Evolutionary conservation across 2,329 filamentous ascomycete species (phyloP).

Genomic region (Cercospora nicotianae): DNA sequence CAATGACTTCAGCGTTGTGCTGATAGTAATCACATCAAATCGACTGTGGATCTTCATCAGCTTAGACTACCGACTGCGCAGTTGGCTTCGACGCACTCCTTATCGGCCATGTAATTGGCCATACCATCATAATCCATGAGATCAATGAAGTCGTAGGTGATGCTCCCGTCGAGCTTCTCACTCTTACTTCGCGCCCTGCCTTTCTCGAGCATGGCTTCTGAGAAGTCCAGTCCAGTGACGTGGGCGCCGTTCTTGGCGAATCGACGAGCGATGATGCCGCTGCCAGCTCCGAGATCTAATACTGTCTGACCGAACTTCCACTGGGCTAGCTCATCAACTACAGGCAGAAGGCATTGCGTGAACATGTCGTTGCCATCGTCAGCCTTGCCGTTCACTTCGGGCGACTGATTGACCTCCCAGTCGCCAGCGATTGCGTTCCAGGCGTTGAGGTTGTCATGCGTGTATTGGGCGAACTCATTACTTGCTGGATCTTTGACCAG

Average conservation of each 20-base stretch:
- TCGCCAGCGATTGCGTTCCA: constrained; percentile 48
- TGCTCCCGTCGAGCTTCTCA: constrained; percentile 21
- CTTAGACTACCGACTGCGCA: not conserved
- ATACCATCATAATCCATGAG: constrained; percentile 42
- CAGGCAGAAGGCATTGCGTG: constrained; percentile 46
- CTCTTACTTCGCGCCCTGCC: constrained; percentile 35
- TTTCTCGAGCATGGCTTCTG: constrained; percentile 44
- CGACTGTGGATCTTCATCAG: not conserved
- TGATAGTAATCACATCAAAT: constrained; percentile 51
- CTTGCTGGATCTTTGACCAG: constrained; percentile 11
- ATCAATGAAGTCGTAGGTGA: constrained; percentile 42
- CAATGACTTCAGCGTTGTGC: constrained; percentile 53
- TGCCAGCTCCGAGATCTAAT: constrained; percentile 54
- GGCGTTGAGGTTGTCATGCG: constrained; percentile 21
- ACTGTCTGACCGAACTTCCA: constrained; percentile 37
- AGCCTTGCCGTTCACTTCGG: constrained; percentile 15
- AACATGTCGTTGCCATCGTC: constrained; percentile 49
- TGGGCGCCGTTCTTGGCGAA: constrained; percentile 41
- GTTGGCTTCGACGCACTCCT: not conserved
- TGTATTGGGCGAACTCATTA: constrained; percentile 6
- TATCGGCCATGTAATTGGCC: constrained; percentile 31
- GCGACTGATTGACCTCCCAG: constrained; percentile 43
- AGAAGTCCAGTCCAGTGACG: constrained; percentile 51
- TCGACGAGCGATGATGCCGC: constrained; percentile 51
- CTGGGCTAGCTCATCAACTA: constrained; percentile 41